Conservation (phyloP, 2,329 filamentous ascomycete genomes). For the Proliferodiscus dingleyae region DNA sequence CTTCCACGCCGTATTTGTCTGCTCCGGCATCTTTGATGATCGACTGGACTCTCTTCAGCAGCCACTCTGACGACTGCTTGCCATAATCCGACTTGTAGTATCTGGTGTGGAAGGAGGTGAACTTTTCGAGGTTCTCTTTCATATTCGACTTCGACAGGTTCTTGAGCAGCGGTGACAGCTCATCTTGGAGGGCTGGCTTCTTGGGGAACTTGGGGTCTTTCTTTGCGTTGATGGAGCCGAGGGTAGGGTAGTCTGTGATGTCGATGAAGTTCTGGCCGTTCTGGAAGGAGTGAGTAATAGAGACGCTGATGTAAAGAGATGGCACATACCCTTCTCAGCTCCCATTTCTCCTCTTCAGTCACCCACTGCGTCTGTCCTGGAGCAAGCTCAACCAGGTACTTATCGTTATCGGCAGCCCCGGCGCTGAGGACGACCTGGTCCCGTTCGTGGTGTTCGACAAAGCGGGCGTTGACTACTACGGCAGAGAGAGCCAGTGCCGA, state of each 20-base stretch:
- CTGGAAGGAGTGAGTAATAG: constrained; percentile 40
- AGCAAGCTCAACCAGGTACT: constrained; percentile 76
- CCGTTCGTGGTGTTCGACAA: constrained; percentile 47
- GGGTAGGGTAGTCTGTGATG: constrained; percentile 70
- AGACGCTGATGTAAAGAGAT: not conserved
- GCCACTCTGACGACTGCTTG: constrained; percentile 80
- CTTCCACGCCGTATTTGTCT: constrained; percentile 58
- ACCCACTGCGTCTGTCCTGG: constrained; percentile 82
- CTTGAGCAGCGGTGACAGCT: constrained; percentile 61
- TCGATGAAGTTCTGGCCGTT: constrained; percentile 89
- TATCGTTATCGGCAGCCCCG: constrained; percentile 38
- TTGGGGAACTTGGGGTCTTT: constrained; percentile 58
- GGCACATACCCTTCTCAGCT: constrained; percentile 67
- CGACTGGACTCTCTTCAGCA: constrained; percentile 67
- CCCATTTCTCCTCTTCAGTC: constrained; percentile 94
- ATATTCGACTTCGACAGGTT: constrained; percentile 72
- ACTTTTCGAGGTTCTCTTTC: constrained; percentile 69
- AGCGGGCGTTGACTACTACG: constrained; percentile 48
- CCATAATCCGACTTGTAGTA: constrained; percentile 79
- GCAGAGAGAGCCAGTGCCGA: constrained; percentile 53
- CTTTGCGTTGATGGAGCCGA: constrained; percentile 46
- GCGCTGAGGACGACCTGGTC: constrained; percentile 45
- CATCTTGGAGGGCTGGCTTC: constrained; percentile 59
- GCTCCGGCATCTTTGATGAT: constrained; percentile 70
- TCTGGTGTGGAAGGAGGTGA: constrained; percentile 75